These are phyloP conservation scores for Lasiodiplodia gonubiensis DNA, from an alignment of 2,329 filamentous ascomycete genomes.

Conservation along the genomic window DNA sequence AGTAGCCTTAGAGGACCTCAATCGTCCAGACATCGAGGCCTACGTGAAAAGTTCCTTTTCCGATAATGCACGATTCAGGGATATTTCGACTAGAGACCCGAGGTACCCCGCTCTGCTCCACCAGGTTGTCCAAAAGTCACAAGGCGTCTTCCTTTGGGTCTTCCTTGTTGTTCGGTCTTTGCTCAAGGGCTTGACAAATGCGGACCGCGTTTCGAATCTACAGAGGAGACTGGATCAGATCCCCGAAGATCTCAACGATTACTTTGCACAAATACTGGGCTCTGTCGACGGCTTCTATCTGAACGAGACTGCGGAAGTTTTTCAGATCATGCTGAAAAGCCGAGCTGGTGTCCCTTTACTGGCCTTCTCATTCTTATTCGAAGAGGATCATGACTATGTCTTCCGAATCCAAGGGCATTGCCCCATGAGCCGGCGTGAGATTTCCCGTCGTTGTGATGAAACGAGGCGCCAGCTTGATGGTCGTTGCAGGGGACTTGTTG, in stretches of 20 bases:
- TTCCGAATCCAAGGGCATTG: too few species aligned
- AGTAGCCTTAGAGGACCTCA: neutral
- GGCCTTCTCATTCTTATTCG: too few species aligned
- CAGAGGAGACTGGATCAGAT: neutral
- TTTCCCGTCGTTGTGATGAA: neutral
- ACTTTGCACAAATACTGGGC: neutral
- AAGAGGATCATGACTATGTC: too few species aligned
- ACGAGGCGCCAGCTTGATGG: neutral
- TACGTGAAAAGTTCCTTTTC: neutral
- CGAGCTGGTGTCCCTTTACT: too few species aligned
- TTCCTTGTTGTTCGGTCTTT: neutral
- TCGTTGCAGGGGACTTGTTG: neutral
- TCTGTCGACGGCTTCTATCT: too few species aligned
- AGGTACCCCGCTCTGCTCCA: neutral
- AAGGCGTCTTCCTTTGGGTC: constrained; percentile 18
- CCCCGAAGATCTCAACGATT: neutral
- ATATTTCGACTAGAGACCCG: neutral
- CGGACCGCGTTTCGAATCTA: neutral
- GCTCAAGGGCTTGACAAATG: neutral
- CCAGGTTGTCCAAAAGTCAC: neutral
- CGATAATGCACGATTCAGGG: neutral
- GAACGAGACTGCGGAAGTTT: too few species aligned
- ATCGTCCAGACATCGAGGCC: neutral
- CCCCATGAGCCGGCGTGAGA: neutral
- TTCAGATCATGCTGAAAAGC: too few species aligned